Conservation (phyloP, 2,329 filamentous ascomycete genomes). For the Nothophoma quercina region DNA sequence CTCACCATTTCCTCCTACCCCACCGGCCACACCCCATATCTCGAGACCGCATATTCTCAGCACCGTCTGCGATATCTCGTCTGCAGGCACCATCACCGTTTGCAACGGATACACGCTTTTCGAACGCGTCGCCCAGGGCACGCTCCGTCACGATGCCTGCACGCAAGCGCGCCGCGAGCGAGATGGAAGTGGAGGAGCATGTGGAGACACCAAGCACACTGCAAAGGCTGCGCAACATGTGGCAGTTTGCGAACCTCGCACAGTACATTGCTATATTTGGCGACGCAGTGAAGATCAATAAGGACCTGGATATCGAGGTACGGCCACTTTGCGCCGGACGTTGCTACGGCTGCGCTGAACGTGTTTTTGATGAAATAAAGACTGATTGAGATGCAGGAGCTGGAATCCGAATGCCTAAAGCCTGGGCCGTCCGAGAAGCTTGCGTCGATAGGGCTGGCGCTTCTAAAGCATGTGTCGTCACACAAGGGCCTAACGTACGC, state of each 20-base stretch:
- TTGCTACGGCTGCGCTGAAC: slow-evolving; percentile 21
- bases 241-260: slow-evolving; percentile 93
- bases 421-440: slow-evolving; percentile 75
- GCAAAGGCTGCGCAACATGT: slow-evolving; percentile 81
- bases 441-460: slow-evolving; percentile 80
- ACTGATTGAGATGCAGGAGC: slow-evolving; percentile 66
- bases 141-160: slow-evolving; percentile 44
- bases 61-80: not conserved
- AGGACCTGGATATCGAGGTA: slow-evolving; percentile 90
- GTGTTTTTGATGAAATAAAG: slow-evolving; percentile 5
- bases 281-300: slow-evolving; percentile 85
- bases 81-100: not conserved
- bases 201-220: slow-evolving; percentile 57
- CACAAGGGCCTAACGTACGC: slow-evolving; percentile 89
- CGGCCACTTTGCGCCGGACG: slow-evolving; percentile 32
- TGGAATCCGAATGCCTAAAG: slow-evolving; percentile 88
- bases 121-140: slow-evolving; percentile 46
- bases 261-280: slow-evolving; percentile 96
- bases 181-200: slow-evolving; percentile 61
- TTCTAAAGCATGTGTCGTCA: slow-evolving; percentile 93
- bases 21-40: slow-evolving; percentile 5
- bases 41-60: not conserved
- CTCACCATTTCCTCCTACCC: slow-evolving; percentile 3
- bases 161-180: slow-evolving; percentile 55
- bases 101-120: slow-evolving; percentile 6